Percentiles rank a stretch among this genome's conserved stretches.
Evolutionary conservation across 2,329 filamentous ascomycete species (phyloP).

Genomic region (Talaromyces sp.): DNA sequence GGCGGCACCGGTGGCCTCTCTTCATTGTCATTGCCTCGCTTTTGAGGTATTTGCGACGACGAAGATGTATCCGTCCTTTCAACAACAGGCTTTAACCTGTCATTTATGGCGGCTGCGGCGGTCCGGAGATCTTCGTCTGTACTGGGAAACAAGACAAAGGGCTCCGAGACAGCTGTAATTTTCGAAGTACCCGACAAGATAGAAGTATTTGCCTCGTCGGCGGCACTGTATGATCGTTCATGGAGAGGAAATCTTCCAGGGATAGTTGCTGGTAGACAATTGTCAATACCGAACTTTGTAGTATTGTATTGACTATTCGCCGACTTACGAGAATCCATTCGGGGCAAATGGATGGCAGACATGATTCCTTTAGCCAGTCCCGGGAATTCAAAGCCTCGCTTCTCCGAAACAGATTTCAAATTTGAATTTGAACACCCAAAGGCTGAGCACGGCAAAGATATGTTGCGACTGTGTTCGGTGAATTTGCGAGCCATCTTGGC

Average conservation of each 20-base stretch:
- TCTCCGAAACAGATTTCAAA: conserved; percentile 10
- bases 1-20: conserved; percentile 20
- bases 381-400: conserved; percentile 17
- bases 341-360: conserved; percentile 14
- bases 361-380: conserved; percentile 14
- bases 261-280: conserved; percentile 20
- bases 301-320: neutral
- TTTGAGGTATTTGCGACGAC: neutral
- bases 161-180: conserved; percentile 11
- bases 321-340: conserved; percentile 23
- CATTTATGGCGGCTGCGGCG: neutral
- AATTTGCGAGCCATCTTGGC: conserved; percentile 3
- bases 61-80: neutral
- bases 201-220: conserved; percentile 11
- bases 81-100: neutral
- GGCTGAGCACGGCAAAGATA: neutral
- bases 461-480: neutral
- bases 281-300: neutral
- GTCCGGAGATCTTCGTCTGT: neutral
- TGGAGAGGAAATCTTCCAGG: conserved; percentile 20
- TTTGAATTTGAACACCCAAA: conserved; percentile 7
- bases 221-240: conserved; percentile 22
- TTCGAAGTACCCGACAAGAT: conserved; percentile 8
- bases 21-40: neutral
- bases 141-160: conserved; percentile 7